Conservation (phyloP, 371 early-diverging fungal genomes). For the Lichtheimia corymbifera region DNA sequence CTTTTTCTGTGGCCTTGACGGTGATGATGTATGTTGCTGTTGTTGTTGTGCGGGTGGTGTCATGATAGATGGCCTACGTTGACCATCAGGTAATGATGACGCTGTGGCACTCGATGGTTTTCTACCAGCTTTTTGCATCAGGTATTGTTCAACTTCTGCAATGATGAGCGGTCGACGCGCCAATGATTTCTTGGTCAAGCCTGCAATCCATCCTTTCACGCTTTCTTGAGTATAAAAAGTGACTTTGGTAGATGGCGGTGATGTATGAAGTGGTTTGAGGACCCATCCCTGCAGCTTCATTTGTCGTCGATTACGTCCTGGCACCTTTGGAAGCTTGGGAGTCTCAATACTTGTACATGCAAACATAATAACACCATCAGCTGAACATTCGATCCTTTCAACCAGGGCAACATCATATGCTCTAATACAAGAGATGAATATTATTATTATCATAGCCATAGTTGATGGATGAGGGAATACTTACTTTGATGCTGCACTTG, state of each 20-base stretch:
- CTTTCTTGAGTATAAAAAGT: conserved; percentile 55
- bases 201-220: conserved; percentile 62
- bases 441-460: neutral
- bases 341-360: conserved; percentile 68
- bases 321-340: conserved; percentile 55
- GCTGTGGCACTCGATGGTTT: conserved; percentile 3
- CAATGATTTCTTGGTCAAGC: conserved; percentile 65
- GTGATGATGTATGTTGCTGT: neutral
- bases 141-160: conserved; percentile 59
- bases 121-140: conserved; percentile 56
- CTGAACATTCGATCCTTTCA: conserved; percentile 62
- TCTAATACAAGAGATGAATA: conserved; percentile 24
- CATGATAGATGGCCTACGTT: conserved; percentile 21
- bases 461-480: neutral
- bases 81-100: conserved; percentile 2
- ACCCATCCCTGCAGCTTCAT: conserved; percentile 69
- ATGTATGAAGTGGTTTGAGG: conserved; percentile 51
- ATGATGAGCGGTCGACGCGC: conserved; percentile 66
- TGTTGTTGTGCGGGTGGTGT: conserved; percentile 6
- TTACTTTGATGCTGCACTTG: conserved; percentile 45
- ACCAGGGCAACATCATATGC: conserved; percentile 63
- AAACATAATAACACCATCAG: conserved; percentile 64
- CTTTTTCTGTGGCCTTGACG: neutral
- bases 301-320: conserved; percentile 57
- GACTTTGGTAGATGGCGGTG: conserved; percentile 62